Evolutionary conservation across 352 stramenopile genomes (phyloP).

Genomic region (Globisporangium paroecandrum): DNA sequence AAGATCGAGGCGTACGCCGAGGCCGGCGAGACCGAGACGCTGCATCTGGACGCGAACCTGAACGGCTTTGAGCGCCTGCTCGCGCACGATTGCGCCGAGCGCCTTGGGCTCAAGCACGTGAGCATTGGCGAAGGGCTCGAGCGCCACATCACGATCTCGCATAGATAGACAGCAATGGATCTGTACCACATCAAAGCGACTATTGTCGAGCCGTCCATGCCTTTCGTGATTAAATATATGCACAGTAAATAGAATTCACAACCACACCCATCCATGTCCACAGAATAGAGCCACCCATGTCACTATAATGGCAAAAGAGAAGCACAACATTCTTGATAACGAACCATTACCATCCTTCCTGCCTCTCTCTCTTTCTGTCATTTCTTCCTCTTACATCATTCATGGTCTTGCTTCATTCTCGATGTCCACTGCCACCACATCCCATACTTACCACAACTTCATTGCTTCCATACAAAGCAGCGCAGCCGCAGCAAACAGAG

Average conservation of each 20-base stretch:
- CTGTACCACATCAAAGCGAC: neutral
- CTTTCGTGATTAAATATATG: constrained; percentile 11
- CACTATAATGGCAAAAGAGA: neutral
- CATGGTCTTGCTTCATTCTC: constrained; percentile 5
- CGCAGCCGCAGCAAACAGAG: neutral
- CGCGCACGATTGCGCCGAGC: constrained; percentile 79
- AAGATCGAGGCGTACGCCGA: constrained; percentile 72
- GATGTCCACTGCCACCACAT: neutral
- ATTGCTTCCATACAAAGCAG: neutral
- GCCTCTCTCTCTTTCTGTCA: neutral
- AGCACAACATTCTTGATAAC: neutral
- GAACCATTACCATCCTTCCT: neutral
- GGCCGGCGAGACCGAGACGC: constrained; percentile 34
- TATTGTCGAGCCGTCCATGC: neutral
- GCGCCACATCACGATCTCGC: constrained; percentile 70
- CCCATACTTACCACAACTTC: neutral
- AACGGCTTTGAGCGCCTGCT: constrained; percentile 83
- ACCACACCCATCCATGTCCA: neutral
- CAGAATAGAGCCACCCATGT: neutral
- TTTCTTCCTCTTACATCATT: constrained; percentile 2
- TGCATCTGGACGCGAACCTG: constrained; percentile 73
- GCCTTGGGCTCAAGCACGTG: constrained; percentile 66
- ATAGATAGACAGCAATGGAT: neutral
- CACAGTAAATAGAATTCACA: neutral
- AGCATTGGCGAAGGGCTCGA: constrained; percentile 69